These are phyloP conservation scores for Tuber brumale DNA, from an alignment of 495 filamentous ascomycete species.

Conservation along the genomic window DNA sequence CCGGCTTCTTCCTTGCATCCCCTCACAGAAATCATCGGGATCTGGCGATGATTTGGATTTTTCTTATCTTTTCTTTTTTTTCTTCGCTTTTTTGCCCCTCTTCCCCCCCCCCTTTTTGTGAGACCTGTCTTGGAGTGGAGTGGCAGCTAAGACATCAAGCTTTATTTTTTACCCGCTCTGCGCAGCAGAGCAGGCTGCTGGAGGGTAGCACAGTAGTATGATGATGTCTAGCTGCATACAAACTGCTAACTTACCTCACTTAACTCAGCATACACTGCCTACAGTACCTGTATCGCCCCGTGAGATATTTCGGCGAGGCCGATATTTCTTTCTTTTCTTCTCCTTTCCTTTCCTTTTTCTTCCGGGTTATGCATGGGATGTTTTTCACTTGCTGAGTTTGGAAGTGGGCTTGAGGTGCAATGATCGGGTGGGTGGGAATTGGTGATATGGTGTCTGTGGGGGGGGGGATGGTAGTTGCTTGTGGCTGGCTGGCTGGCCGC, in stretches of 20 bases:
- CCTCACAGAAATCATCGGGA: neutral
- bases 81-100: neutral
- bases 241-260: neutral
- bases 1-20: neutral
- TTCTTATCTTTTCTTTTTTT: neutral
- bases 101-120: neutral
- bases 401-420: neutral
- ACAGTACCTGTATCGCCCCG: neutral
- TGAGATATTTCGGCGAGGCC: slow-evolving; percentile 17
- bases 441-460: neutral
- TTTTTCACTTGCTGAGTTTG: neutral
- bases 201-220: neutral
- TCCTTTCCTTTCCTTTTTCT: slow-evolving; percentile 6
- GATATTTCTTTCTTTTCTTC: neutral
- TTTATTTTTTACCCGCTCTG: neutral
- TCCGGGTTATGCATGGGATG: neutral
- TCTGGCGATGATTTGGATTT: neutral
- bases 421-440: neutral
- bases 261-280: neutral
- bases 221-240: neutral
- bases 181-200: neutral
- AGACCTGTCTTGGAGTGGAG: neutral
- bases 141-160: neutral
- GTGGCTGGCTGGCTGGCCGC: neutral
- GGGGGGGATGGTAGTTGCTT: neutral